phyloP scores from a whole-genome alignment of 1,284 basidiomycete genomes.

The Moniliophthora roreri region DNA sequence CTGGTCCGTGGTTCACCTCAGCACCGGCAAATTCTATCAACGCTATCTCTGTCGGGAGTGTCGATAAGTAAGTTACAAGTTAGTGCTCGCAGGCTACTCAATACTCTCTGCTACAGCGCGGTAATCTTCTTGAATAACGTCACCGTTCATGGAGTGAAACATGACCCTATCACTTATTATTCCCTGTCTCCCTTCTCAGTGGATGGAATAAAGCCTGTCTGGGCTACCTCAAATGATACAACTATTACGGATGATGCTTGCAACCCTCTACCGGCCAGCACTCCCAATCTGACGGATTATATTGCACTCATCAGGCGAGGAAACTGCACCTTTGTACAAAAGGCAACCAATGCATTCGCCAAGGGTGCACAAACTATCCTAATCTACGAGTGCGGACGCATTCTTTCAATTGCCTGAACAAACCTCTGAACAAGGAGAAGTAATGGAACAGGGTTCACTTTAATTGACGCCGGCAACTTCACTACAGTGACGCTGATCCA shows the following conservation, averaged over 20 bases:
- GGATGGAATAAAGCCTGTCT: slow-evolving; percentile 39
- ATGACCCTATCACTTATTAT: slow-evolving; percentile 44
- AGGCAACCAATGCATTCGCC: slow-evolving; percentile 46
- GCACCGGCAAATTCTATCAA: slow-evolving; percentile 49
- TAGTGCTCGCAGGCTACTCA: background rate
- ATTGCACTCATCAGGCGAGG: slow-evolving; percentile 37
- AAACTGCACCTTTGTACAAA: slow-evolving; percentile 23
- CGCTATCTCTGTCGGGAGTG: slow-evolving; percentile 47
- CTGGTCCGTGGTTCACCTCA: slow-evolving; percentile 48
- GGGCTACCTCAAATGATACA: slow-evolving; percentile 42
- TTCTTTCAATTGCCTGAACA: background rate
- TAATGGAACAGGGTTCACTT: slow-evolving; percentile 43
- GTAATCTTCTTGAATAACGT: slow-evolving; percentile 40
- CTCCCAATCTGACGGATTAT: slow-evolving; percentile 49
- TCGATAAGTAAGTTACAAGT: slow-evolving; percentile 40
- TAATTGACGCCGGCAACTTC: slow-evolving; percentile 42
- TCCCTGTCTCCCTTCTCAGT: slow-evolving; percentile 36
- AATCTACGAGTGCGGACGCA: slow-evolving; percentile 50
- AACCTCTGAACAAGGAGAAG: slow-evolving; percentile 22
- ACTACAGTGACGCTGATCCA: slow-evolving; percentile 37
- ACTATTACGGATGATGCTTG: slow-evolving; percentile 52
- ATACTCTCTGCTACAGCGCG: slow-evolving; percentile 24
- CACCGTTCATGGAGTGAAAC: slow-evolving; percentile 38
- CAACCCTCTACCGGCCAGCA: slow-evolving; percentile 47
- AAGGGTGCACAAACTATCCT: slow-evolving; percentile 48